Evolutionary conservation across 441 rosid species (phyloP), one percentile per base, ranked within the genome.

Genomic region (Bruguiera hainesii): DNA sequence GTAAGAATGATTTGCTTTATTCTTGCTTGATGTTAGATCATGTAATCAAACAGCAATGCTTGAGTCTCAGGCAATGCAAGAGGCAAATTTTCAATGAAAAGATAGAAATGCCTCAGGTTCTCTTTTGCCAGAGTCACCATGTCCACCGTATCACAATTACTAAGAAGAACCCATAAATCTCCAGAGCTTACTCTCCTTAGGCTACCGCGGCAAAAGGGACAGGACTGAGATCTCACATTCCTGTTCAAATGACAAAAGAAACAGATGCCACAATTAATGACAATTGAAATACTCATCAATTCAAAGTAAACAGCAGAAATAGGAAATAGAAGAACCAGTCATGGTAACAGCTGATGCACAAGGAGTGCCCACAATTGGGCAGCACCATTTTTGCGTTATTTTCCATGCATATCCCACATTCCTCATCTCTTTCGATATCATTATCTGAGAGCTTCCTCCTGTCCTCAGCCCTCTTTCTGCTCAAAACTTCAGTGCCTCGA

Each of bases 341-440:
- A 16, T 77, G 83, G 80, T 81, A 86, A 79, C 91, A 84, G 73
- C 56, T 73, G 50, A 80, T 76, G 80, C 88, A 86, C 75, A 86
- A 63, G 67, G 84, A 83, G 48, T 88, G 93, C 49, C 85, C 84
- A 9, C 94, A 84, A 67, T 72, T 75, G 20, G 91, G 91, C 56
- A 88, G 76, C 2, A 76, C 82, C 84, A 81, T 80, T 75, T 77
- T 85, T 7, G 80, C 75, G 51, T 76, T 64, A 67, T 75, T 78
- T 68, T 88, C 94, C 89, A 88, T 81, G 76, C 94, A 88, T 60
- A 86, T 88, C 49, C 84, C 91, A 37, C 91, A 88, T 66, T 88
- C 91, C 19, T 86, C 83, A 10, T 84, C 86, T 73, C 78, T 71
- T 37, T 80, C 88, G 13, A 56, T n/a, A 46, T 79, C 87, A 20